phyloP scores from a whole-genome alignment of 1,284 basidiomycete genomes.

The Meripilus lineatus region DNA sequence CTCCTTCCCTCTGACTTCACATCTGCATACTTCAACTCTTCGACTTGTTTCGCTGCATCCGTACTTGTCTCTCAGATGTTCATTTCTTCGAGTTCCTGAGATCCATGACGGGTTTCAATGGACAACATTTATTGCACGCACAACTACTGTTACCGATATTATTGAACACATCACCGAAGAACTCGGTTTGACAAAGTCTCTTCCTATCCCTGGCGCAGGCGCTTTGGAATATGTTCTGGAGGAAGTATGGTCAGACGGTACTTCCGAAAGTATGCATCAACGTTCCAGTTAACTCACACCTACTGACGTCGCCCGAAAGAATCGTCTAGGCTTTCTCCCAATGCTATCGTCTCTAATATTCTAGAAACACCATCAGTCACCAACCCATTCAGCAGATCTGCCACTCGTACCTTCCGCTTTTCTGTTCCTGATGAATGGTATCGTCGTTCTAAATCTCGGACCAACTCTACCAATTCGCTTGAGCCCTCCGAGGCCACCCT shows the following conservation, averaged over 20 bases:
- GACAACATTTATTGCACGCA: constrained; percentile 57
- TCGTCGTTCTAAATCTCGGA: constrained; percentile 57
- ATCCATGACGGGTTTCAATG: constrained; percentile 70
- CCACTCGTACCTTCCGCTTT: constrained; percentile 46
- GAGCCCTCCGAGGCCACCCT: constrained; percentile 50
- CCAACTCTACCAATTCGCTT: constrained; percentile 38
- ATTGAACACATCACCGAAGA: constrained; percentile 54
- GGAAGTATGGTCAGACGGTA: constrained; percentile 49
- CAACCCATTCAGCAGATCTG: constrained; percentile 33
- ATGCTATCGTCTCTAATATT: constrained; percentile 29
- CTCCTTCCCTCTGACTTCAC: constrained; percentile 65
- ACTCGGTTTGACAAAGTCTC: constrained; percentile 61
- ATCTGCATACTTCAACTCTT: constrained; percentile 62
- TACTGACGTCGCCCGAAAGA: constrained; percentile 9
- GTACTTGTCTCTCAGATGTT: constrained; percentile 46
- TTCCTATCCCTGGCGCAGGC: constrained; percentile 58
- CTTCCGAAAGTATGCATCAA: constrained; percentile 42
- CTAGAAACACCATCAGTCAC: constrained; percentile 35
- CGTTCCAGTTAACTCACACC: constrained; percentile 2
- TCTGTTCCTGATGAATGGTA: constrained; percentile 80
- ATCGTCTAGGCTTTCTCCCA: constrained; percentile 19
- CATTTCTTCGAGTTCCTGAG: constrained; percentile 72
- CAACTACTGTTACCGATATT: constrained; percentile 47
- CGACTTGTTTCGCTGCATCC: constrained; percentile 71
- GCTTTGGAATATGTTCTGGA: constrained; percentile 64